These are phyloP conservation scores for Aspergillus sp. DNA, from an alignment of 2,329 filamentous ascomycete genomes.

Conservation along the genomic window DNA sequence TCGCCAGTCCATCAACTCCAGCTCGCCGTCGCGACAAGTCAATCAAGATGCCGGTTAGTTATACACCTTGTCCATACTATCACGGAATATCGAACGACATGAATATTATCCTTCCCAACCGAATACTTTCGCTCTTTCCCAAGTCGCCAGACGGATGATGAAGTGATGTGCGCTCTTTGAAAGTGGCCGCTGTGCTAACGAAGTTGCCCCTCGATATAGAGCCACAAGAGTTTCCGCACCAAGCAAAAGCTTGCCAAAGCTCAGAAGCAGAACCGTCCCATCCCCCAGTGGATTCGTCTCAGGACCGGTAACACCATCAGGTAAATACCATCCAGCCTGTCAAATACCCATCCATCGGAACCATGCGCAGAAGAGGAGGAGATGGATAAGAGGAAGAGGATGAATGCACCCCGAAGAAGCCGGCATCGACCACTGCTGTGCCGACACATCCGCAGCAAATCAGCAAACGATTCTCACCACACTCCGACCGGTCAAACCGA, in stretches of 20 bases:
- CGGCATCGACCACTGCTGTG: not conserved
- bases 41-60: conserved; percentile 61
- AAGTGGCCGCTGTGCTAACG: conserved; percentile 19
- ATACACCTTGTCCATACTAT: conserved; percentile 14
- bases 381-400: not conserved
- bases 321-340: conserved; percentile 62
- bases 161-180: not conserved
- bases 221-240: conserved; percentile 99
- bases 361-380: conserved; percentile 9
- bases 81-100: not conserved
- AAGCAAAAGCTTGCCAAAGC: conserved; percentile 99
- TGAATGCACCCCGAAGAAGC: not conserved
- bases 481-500: not conserved
- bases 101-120: not conserved
- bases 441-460: not conserved
- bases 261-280: conserved; percentile 99
- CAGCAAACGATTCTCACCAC: not conserved
- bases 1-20: conserved; percentile 37
- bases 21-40: conserved; percentile 47
- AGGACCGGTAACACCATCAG: conserved; percentile 99
- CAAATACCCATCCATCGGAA: not conserved
- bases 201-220: conserved; percentile 58
- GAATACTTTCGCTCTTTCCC: not conserved
- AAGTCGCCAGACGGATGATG: not conserved
- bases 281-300: conserved; percentile 99